Evolutionary conservation across 352 stramenopile genomes (phyloP), one percentile per base, ranked within the genome.

Genomic region (Phytophthora hibernalis): DNA sequence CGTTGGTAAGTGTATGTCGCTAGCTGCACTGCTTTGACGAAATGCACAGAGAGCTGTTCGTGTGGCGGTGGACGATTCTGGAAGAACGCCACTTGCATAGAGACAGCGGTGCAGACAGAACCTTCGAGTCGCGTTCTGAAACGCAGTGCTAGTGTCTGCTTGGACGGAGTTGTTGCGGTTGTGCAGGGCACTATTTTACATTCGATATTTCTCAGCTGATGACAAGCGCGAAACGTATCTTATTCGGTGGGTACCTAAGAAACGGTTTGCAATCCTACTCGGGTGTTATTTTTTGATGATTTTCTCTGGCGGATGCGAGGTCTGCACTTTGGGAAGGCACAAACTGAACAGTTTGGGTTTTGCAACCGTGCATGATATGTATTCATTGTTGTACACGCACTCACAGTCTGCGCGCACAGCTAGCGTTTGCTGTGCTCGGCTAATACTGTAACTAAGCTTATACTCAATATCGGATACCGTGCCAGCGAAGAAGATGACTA

Each of bases 51-150:
- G 50, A 31, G 26, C 26, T 31, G 26, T 7, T 31, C 5, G 26
- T 31, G 5, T 31, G 26, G 26, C 26, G 26, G 26, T 31, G 54
- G 35, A 13, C 16, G 20, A 62, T 52, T 42, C 52, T 50, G 52
- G 52, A 59, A 42, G 38, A 61, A 57, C 20, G n/a, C 20, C 31
- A 16, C 18, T 5, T 16, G 38, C 22, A 44, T 51, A 65, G 47
- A 28, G 47, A 16, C 21, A 24, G 31, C 18, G 8, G 28, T 11
- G 28, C 30, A n/a, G 59, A 48, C 20, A 33, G 61, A 68, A 68
- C 5, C 43, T 68, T 68, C 61, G 42, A 63, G 52, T 26, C 63
- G 61, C 53, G 43, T 63, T 68, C 61, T 58, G 47, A 56, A 65
- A 50, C 56, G 31, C 5, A 7, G 26, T 31, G 26, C 26, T 31